Evolutionary conservation across 2,329 filamentous ascomycete species (phyloP), one percentile per base, ranked within the genome.

Genomic region (Phialophora chinensis): DNA sequence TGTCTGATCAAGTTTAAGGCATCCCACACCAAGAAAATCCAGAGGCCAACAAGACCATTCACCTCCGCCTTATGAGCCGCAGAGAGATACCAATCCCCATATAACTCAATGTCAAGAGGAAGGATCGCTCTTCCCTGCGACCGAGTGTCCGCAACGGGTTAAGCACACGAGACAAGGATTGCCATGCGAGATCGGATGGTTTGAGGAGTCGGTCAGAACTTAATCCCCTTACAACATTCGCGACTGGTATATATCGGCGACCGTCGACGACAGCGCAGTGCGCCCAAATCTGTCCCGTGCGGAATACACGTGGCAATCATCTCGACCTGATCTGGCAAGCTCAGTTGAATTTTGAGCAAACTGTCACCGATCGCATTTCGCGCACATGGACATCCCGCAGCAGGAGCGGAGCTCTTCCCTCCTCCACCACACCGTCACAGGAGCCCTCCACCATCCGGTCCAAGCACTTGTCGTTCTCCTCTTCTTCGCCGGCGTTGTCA

Each of bases 401-500:
- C 55, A 62, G 8, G 53, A 54, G 12, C 58, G 29, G 25, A 54
- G 31, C 25, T 38, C 59, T 12, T 60, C 62, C 10, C 38, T 69
- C 10, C 62, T 66, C 11, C 55, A 57, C 20, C 47, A 66, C 4
- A 44, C 61, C 33, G 31, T 65, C 55, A 49, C 50, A 14, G 33
- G 14, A 31, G 20, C 47, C 14, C 49, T 63, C 6, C 25, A 50
- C 3, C 66, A 69, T 53, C 70, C 70, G 5, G 59, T 60, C 12
- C 27, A 54, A n/a, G 27, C 65, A 6, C 11, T 63, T 17, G 12
- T 68, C 42, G 23, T 53, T 25, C 12, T 60, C 20, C 23, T 70
- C 31, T 56, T 62, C 44, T n/a, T 59, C 20, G 17, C 66, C 17
- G 79, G 78, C 62, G 73, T 81, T 61, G 68, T 73, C 23, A 81